Base-by-base conservation (phyloP, 208 protist species). In the Acanthamoeba culbertsoni region DNA sequence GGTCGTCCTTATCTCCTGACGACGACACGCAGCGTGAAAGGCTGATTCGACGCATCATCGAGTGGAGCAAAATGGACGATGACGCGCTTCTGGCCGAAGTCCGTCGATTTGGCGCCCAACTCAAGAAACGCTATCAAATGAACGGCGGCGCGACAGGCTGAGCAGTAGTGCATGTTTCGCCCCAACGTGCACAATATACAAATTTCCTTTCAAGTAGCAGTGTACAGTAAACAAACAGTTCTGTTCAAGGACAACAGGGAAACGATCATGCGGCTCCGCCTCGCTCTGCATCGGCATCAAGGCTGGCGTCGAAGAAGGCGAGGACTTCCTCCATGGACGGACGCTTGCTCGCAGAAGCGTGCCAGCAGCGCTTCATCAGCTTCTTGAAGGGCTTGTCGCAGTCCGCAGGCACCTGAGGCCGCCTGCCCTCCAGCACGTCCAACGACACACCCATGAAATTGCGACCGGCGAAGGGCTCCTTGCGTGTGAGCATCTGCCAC, bases 21-120 rank as follows among this genome's bases (percentile, higher is more conserved):
- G 77, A 88, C 23, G 77, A 88, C 23, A 88, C 77, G 16, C 8
- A 26, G 4, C 77, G 77, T 2, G 77, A 88, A 46, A 12, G 33
- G 37, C 77, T 90, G 26, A 62, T 90, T 3, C 82, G 46, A 33
- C 48, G 55, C 18, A 90, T 90, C 82, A 46, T 90, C 37, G 53
- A 12, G 82, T 90, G 82, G 82, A 90, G 82, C 82, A 62, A 65
- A 33, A 62, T 90, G 82, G 53, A 43, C 2, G 82, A 90, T 37
- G 26, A 6, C 35, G 82, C 82, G 2, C 45, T 90, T 8, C 8
- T 35, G n/a, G 35, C 7, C 71, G 71, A 82, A 33, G 71, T 82
- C 5, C 71, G 71, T 10, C 71, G 43, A 55, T 82, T 82, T n/a
- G 71, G 42, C 12, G 40, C 43, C 26, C 6, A n/a, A 31, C 71